Percentiles rank a stretch among this genome's conserved stretches.
These are phyloP conservation scores for Fusarium euwallaceae DNA, from an alignment of 2,329 filamentous ascomycete genomes.

Conservation along the genomic window DNA sequence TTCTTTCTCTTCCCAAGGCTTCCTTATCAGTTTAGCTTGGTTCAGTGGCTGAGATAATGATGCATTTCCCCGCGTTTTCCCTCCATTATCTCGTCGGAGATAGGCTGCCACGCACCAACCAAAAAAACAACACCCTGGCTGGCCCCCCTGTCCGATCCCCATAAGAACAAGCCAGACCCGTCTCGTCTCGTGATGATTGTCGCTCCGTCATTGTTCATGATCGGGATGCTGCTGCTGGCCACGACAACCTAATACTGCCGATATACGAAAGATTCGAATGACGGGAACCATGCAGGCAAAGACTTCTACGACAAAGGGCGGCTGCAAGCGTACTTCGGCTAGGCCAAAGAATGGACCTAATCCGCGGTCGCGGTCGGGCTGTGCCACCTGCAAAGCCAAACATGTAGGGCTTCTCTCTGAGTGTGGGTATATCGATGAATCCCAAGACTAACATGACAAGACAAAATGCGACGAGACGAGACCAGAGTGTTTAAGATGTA, in stretches of 20 bases:
- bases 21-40: slow-evolving; percentile 31
- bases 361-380: slow-evolving; percentile 48
- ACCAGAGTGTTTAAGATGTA: slow-evolving; percentile 46
- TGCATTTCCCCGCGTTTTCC: slow-evolving; percentile 40
- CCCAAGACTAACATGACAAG: slow-evolving; percentile 23
- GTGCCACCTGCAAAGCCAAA: slow-evolving; percentile 50
- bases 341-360: slow-evolving; percentile 34
- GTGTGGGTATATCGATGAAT: background rate
- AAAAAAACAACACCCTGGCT: background rate
- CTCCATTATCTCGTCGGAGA: slow-evolving; percentile 29
- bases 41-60: slow-evolving; percentile 38
- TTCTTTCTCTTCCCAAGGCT: background rate
- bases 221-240: background rate
- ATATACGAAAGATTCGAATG: background rate
- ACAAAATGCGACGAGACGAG: slow-evolving; percentile 51
- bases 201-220: slow-evolving; percentile 16
- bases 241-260: background rate
- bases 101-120: slow-evolving; percentile 24
- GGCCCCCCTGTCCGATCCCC: slow-evolving; percentile 9
- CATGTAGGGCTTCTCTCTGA: slow-evolving; percentile 22
- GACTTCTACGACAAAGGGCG: slow-evolving; percentile 15
- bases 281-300: slow-evolving; percentile 28
- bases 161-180: slow-evolving; percentile 5
- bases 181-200: slow-evolving; percentile 8
- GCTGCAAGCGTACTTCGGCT: slow-evolving; percentile 17